Base-by-base conservation (phyloP, 176 grass and related monocot species). In the Areca catechu region DNA sequence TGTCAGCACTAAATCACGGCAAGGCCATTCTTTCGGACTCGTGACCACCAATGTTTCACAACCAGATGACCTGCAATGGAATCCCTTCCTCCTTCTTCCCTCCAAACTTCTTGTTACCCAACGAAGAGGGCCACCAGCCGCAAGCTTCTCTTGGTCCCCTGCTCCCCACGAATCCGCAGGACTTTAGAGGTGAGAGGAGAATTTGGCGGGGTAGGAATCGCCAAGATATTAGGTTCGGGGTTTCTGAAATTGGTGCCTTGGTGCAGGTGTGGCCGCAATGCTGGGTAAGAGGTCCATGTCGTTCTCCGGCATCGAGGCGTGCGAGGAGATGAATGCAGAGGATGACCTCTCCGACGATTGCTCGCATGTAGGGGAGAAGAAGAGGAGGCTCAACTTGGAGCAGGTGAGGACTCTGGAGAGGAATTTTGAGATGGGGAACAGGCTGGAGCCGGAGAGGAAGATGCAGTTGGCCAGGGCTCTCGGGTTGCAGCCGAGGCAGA, bases 321-420 rank as follows among this genome's bases (percentile, higher is more conserved):
- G 57, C 7, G 57, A 60, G 57, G 57, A 60, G 25, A 34, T 60
- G 57, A 23, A 60, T 18, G 29, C 29, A n/a, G 57, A 60, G 25
- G 57, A 60, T 5, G 57, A 60, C 15, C 24, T 60, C 57, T 60
- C 57, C 5, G 57, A 60, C 0, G 57, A 60, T 37, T 25, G 57
- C 16, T 60, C 57, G 15, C 22, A 28, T 7, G 24, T 17, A 16
- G 57, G 57, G 27, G 57, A 60, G 57, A 60, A 60, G 15, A 60
- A 60, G 57, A 60, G n/a, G 57, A 60, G 57, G 57, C 57, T 60
- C 4, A 60, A 60, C 15, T 25, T 60, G 57, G 57, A 60, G 24
- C 57, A 60, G 57, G 57, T 60, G 15, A 60, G 57, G 57, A 60
- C 24, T 3, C 15, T 60, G 24, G 57, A 60, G 57, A 60, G 29